Conservation (phyloP, 768 basidiomycete species). For the Psilocybe subaeruginosa region DNA sequence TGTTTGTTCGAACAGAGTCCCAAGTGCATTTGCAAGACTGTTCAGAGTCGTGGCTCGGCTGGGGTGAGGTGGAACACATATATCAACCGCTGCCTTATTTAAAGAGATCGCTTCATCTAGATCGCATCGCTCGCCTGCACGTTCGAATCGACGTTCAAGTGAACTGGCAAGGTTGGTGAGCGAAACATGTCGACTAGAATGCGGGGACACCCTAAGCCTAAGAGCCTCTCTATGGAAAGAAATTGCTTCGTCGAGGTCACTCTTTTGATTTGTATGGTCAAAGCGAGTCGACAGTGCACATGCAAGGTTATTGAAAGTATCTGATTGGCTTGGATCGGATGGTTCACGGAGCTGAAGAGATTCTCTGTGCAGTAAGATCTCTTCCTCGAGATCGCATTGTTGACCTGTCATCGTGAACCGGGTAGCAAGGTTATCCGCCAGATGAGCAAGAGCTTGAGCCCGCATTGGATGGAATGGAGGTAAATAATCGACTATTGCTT, state of each 20-base stretch:
- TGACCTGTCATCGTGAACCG: neutral
- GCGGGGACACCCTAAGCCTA: neutral
- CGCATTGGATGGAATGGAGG: neutral
- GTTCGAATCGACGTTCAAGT: neutral
- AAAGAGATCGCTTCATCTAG: neutral
- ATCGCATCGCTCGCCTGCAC: neutral
- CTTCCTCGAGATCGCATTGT: conserved; percentile 3
- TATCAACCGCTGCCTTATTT: neutral
- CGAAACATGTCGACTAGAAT: neutral
- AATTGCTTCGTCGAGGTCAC: neutral
- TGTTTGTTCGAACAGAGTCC: neutral
- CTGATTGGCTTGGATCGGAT: neutral
- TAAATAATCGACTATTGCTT: neutral
- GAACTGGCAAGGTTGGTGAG: neutral
- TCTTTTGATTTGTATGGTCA: neutral
- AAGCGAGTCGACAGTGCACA: neutral
- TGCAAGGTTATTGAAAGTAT: neutral
- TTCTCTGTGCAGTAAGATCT: conserved; percentile 5
- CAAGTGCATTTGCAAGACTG: neutral
- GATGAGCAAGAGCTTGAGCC: neutral
- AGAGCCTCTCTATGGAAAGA: neutral
- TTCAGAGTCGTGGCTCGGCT: neutral
- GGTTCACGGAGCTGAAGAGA: neutral
- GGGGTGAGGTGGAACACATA: neutral
- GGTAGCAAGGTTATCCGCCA: neutral